Conservation (phyloP, 306 rosid species). For the cucumber (Cucumis sativus) region Cucumber_9930_V3 NC_026659.2:17855501-17856000, state of each 20-base stretch:
- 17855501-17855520: conserved; percentile 59
- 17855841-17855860: not conserved
- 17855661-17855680: conserved; percentile 91
- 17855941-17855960: not conserved
- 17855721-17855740: conserved; percentile 6
- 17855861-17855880: not conserved
- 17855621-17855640: conserved; percentile 92
- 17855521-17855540: conserved; percentile 41
- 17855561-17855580: conserved; percentile 5
- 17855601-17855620: conserved; percentile 33
- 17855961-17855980: not conserved
- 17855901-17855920: not conserved
- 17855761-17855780: not conserved
- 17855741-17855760: not conserved
- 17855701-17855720: conserved; percentile 39
- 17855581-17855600: conserved; percentile 6
- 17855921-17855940: not conserved
- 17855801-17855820: not conserved
- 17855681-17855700: conserved; percentile 80
- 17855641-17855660: conserved; percentile 94
- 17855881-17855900: not conserved
- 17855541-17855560: not conserved
- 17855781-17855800: not conserved
- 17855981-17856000: not conserved
- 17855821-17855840: not conserved